Conservation (phyloP, 2,329 filamentous ascomycete species). For the Paraphaeosphaeria minitans region DNA sequence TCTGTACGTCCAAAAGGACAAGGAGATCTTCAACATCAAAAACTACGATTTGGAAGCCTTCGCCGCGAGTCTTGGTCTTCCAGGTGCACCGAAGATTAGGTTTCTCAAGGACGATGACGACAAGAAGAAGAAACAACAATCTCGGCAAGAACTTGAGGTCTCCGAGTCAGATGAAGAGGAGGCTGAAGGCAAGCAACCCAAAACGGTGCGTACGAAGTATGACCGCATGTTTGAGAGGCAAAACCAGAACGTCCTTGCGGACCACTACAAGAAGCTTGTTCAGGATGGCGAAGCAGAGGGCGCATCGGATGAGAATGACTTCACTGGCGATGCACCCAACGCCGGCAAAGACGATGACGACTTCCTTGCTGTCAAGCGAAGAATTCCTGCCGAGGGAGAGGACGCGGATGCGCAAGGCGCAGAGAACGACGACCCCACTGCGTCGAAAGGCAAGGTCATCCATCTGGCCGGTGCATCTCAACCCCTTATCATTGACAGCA, state of each 20-base stretch:
- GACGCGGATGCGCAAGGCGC: conserved; percentile 51
- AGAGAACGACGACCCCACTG: conserved; percentile 40
- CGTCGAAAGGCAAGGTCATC: conserved; percentile 62
- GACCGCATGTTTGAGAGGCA: conserved; percentile 97
- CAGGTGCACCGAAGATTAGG: conserved; percentile 90
- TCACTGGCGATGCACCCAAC: conserved; percentile 38
- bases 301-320: conserved; percentile 45
- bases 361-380: conserved; percentile 87
- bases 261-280: conserved; percentile 89
- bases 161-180: conserved; percentile 65
- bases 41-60: conserved; percentile 84
- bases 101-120: conserved; percentile 89
- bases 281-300: conserved; percentile 55
- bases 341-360: conserved; percentile 69
- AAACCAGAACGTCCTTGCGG: conserved; percentile 94
- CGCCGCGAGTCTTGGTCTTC: conserved; percentile 82
- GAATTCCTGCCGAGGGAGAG: conserved; percentile 73
- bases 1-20: conserved; percentile 86
- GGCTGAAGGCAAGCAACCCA: conserved; percentile 56
- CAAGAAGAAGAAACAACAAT: conserved; percentile 85
- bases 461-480: conserved; percentile 68
- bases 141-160: conserved; percentile 64
- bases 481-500: conserved; percentile 85
- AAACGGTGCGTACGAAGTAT: conserved; percentile 88
- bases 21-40: conserved; percentile 85